phyloP scores from a whole-genome alignment of 179 eudicot species.

The Nepenthes alata region DNA sequence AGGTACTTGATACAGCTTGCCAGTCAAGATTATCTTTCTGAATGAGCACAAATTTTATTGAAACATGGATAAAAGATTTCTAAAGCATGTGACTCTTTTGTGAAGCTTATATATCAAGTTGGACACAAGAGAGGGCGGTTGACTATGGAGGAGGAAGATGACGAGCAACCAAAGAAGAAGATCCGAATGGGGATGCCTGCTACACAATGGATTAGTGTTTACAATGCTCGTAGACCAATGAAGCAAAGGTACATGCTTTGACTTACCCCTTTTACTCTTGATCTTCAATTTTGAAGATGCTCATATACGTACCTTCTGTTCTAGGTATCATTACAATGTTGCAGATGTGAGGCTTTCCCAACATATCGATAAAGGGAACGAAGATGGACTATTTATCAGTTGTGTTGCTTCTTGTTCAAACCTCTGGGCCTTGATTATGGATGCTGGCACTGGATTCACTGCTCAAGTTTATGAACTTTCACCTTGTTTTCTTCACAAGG shows the following conservation, averaged over 20 bases:
- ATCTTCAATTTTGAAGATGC: neutral
- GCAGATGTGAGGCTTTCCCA: constrained; percentile 34
- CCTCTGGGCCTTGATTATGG: constrained; percentile 50
- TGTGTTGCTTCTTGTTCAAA: constrained; percentile 30
- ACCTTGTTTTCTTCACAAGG: constrained; percentile 39
- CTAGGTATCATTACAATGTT: constrained; percentile 42
- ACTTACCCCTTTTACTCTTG: neutral
- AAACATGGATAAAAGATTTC: neutral
- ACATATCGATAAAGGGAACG: constrained; percentile 39
- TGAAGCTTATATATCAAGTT: constrained; percentile 5
- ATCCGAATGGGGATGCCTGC: constrained; percentile 10
- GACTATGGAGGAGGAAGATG: constrained; percentile 5
- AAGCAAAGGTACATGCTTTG: constrained; percentile 5
- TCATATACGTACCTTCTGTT: neutral
- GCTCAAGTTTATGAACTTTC: constrained; percentile 36
- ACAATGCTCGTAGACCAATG: constrained; percentile 7
- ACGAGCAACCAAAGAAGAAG: constrained; percentile 10
- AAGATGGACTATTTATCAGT: constrained; percentile 37
- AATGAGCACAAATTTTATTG: neutral
- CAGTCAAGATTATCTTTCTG: no score
- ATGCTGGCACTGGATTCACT: constrained; percentile 43
- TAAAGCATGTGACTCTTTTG: neutral
- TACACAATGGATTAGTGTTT: constrained; percentile 10
- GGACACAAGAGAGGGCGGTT: constrained; percentile 9
- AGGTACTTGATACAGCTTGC: neutral